Evolutionary conservation across 169 alveolate genomes (phyloP).

Genomic region (Eimeria praecox): DNA sequence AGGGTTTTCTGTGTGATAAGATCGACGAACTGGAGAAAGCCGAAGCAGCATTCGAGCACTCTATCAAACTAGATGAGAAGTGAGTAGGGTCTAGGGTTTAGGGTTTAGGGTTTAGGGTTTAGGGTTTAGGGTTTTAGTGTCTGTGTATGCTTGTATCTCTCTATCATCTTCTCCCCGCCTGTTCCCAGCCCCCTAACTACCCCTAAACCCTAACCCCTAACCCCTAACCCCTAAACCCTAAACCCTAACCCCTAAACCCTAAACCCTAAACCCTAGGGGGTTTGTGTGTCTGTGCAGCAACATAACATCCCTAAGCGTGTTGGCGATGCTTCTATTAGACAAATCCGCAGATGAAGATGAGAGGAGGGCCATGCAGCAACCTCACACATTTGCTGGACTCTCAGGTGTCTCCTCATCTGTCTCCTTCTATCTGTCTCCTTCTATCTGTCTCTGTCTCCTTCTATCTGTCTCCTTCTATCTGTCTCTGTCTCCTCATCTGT

Average conservation of each 20-base stretch:
- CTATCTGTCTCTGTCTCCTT: too few species aligned
- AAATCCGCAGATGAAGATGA: background rate
- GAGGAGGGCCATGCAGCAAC: background rate
- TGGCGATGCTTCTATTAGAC: background rate
- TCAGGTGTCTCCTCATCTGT: too few species aligned
- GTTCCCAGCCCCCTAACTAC: background rate
- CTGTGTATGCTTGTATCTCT: background rate
- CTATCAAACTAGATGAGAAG: slow-evolving; percentile 43
- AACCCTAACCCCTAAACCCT: background rate
- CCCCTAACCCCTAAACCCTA: background rate
- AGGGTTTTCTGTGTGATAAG: too few species aligned
- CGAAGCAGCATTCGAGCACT: slow-evolving; percentile 64
- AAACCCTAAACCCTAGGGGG: too few species aligned
- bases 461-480: too few species aligned
- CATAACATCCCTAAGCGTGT: background rate
- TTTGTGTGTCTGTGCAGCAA: background rate
- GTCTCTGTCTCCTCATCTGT: too few species aligned
- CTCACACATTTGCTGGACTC: background rate
- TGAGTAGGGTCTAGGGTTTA: too few species aligned
- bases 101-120: too few species aligned
- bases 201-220: background rate
- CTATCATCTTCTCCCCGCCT: background rate
- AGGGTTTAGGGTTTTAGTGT: too few species aligned
- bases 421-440: too few species aligned
- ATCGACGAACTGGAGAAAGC: slow-evolving; percentile 57